Evolutionary conservation across 768 basidiomycete genomes (phyloP).

Genomic region (Suillus subluteus): DNA sequence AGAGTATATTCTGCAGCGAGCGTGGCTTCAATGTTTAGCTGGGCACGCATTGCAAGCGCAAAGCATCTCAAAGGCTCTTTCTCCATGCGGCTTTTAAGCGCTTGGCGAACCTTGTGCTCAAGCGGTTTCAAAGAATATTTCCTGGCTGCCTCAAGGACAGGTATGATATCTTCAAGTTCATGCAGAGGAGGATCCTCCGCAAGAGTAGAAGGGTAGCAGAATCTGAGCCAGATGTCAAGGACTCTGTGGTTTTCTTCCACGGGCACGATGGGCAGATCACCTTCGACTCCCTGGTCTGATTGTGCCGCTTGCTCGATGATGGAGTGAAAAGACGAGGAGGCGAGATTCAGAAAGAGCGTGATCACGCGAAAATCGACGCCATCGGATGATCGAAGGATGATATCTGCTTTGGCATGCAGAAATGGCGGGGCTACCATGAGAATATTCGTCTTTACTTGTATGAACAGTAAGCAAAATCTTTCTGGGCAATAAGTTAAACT

Average conservation of each 20-base stretch:
- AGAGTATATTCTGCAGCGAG: conserved; percentile 29
- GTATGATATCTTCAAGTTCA: conserved; percentile 8
- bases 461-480: neutral
- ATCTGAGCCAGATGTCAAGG: conserved; percentile 16
- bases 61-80: conserved; percentile 28
- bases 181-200: conserved; percentile 14
- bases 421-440: conserved; percentile 28
- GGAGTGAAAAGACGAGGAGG: conserved; percentile 39
- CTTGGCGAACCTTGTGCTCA: conserved; percentile 19
- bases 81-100: conserved; percentile 18
- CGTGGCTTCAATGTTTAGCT: conserved; percentile 22
- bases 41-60: conserved; percentile 30
- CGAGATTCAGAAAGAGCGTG: conserved; percentile 39
- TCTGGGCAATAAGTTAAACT: neutral
- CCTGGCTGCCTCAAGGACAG: conserved; percentile 9
- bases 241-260: conserved; percentile 16
- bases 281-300: conserved; percentile 15
- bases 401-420: conserved; percentile 36
- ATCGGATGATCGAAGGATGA: conserved; percentile 41
- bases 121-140: conserved; percentile 13
- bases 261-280: conserved; percentile 11
- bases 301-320: conserved; percentile 31
- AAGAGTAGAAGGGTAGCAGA: conserved; percentile 18
- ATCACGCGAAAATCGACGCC: conserved; percentile 40
- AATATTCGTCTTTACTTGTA: neutral